Evolutionary conservation across 192 early-diverging fungal species (phyloP), one percentile per base, ranked within the genome.

Genomic region (Podochytrium sp.): DNA sequence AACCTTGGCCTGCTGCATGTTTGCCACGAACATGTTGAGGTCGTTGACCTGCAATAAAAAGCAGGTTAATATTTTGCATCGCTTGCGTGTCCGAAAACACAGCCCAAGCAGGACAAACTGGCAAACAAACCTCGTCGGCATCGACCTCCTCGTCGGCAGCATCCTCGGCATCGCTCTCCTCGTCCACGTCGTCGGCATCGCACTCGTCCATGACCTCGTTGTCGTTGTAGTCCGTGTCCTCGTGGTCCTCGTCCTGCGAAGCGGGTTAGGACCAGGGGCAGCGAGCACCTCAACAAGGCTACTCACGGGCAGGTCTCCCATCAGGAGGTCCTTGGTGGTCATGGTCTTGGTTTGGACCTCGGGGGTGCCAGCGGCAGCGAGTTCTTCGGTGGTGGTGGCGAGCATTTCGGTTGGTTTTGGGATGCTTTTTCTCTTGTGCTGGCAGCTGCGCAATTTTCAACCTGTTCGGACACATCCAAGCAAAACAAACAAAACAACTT

Each of bases 231-330:
- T 69, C 66, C 14, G 4, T 1, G 66, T 69, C 66, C 16, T 69
- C 66, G 51, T 16, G 7, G 66, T 69, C 66, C 37, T 69, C 66
- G 32, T 69, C 66, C 66, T 52, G 66, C 20, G 52, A 23, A 10
- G n/a, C n/a, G 61, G 4, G 38, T 29, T 14, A 63, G 29, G 20
- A 57, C 14, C 20, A 14, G 7, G 12, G 14, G 14, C n/a, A 27
- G 10, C 53, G 53, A 56, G 27, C 14, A 1, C n/a, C 7, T 4
- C n/a, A 61, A 2, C 0, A 6, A 1, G 29, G 37, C 6, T 4
- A 47, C 40, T 20, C 63, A 65, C 63, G 20, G 63, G 63, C 38
- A 65, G 41, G 41, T 65, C 63, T 38, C 35, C 42, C 16, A 20
- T 23, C 6, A 65, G 20, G n/a, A 65, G 63, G 23, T 65, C 63